These are phyloP conservation scores for Cordia subcordata DNA, from an alignment of 257 asterid genomes.

Conservation along the genomic window DNA sequence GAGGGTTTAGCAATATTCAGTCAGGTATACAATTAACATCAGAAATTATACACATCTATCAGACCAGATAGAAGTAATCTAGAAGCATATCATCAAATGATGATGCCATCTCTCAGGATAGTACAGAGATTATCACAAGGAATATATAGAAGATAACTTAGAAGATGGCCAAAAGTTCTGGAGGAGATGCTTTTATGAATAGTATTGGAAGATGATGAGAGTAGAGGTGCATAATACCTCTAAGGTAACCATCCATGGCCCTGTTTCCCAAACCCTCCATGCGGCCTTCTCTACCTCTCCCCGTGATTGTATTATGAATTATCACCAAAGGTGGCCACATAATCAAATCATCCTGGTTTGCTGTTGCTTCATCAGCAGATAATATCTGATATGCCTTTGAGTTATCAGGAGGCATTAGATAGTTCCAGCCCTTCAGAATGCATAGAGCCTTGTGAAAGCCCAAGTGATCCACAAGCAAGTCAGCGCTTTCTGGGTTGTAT, in stretches of 20 bases:
- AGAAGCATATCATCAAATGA: too few species aligned
- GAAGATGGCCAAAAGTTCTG: constrained; percentile 15
- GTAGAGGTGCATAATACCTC: constrained; percentile 57
- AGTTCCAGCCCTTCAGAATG: constrained; percentile 96
- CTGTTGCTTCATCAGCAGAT: constrained; percentile 71
- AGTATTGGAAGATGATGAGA: constrained; percentile 23
- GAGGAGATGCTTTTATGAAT: constrained; percentile 20
- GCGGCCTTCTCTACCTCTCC: constrained; percentile 84
- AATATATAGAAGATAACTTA: background rate
- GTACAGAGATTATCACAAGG: background rate
- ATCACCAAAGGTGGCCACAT: constrained; percentile 97
- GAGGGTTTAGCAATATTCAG: too few species aligned
- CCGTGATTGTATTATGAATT: constrained; percentile 78
- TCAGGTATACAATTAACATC: too few species aligned
- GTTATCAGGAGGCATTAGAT: constrained; percentile 69
- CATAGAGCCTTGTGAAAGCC: constrained; percentile 92
- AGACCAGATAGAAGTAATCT: too few species aligned
- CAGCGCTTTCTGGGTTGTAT: constrained; percentile 62
- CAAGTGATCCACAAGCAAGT: constrained; percentile 73
- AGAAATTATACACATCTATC: too few species aligned
- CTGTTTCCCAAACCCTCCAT: constrained; percentile 97
- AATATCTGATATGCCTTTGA: constrained; percentile 76
- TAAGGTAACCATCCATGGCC: constrained; percentile 86
- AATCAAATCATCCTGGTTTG: constrained; percentile 71
- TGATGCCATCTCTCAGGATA: background rate